These are phyloP conservation scores for Acidiella bohemica DNA, from an alignment of 495 filamentous ascomycete species.

Conservation along the genomic window DNA sequence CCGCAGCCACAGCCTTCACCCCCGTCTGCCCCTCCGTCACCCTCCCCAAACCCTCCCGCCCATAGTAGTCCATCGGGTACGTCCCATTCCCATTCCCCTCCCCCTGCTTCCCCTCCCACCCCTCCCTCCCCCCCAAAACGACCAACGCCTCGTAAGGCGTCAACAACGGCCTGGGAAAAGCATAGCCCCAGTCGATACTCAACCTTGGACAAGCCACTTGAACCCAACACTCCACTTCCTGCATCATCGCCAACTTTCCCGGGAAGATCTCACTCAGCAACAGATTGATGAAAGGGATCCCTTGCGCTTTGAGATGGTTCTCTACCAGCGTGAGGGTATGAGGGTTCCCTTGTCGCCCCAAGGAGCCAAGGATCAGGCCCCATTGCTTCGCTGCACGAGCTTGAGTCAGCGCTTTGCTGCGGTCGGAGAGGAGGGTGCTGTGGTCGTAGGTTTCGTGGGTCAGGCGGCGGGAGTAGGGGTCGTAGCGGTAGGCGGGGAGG, in stretches of 20 bases:
- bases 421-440: conserved; percentile 70
- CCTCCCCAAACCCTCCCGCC: conserved; percentile 77
- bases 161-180: conserved; percentile 73
- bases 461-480: conserved; percentile 84
- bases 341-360: conserved; percentile 90
- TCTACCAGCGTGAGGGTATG: conserved; percentile 83
- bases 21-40: conserved; percentile 34
- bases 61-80: conserved; percentile 99
- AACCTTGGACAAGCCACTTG: conserved; percentile 90
- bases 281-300: conserved; percentile 67
- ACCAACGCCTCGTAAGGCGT: conserved; percentile 93
- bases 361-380: conserved; percentile 84
- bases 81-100: conserved; percentile 45
- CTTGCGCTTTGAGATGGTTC: conserved; percentile 48
- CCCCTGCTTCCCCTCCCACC: conserved; percentile 46
- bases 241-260: conserved; percentile 81
- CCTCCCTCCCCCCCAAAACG: conserved; percentile 58
- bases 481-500: conserved; percentile 87
- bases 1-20: too few relatives aligned
- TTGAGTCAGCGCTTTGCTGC: conserved; percentile 58
- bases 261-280: conserved; percentile 91
- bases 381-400: conserved; percentile 71
- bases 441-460: conserved; percentile 85
- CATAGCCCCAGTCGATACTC: conserved; percentile 98
- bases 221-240: conserved; percentile 91